phyloP scores from a whole-genome alignment of 352 stramenopile genomes.

The Phytopythium chamaehyphon region DNA sequence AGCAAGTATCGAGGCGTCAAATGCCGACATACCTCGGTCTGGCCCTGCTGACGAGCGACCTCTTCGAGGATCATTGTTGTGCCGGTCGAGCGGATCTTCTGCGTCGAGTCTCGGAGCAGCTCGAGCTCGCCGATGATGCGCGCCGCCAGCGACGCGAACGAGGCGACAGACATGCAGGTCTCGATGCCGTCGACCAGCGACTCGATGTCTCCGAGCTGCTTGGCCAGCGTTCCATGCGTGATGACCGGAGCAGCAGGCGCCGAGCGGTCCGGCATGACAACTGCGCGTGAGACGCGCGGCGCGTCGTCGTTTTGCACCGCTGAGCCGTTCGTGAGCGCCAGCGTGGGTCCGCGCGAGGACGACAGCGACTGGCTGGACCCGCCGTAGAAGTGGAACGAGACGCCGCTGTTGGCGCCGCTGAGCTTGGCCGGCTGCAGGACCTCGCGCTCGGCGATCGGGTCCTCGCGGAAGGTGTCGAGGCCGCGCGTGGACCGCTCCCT shows the following conservation, averaged over 20 bases:
- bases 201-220: conserved; percentile 58
- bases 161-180: conserved; percentile 24
- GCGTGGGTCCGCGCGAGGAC: neutral
- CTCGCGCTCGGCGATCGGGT: conserved; percentile 15
- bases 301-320: conserved; percentile 14
- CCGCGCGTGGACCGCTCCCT: conserved; percentile 23
- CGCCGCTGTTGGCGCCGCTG: conserved; percentile 22
- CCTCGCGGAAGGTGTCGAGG: conserved; percentile 9
- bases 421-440: neutral
- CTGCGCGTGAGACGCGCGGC: conserved; percentile 35
- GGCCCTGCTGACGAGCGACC: conserved; percentile 35
- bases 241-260: conserved; percentile 8
- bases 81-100: conserved; percentile 64
- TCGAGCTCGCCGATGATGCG: conserved; percentile 51
- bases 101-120: conserved; percentile 45
- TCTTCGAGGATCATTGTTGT: conserved; percentile 57
- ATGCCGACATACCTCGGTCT: conserved; percentile 25
- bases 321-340: conserved; percentile 19
- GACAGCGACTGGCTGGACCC: conserved; percentile 10
- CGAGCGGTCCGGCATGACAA: conserved; percentile 27
- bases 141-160: conserved; percentile 35
- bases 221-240: conserved; percentile 29
- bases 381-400: conserved; percentile 65
- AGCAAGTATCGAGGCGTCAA: neutral
- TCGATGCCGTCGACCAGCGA: conserved; percentile 55